Conservation (phyloP, 192 early-diverging fungal genomes). For the Pecoramyces ruminantium region DNA sequence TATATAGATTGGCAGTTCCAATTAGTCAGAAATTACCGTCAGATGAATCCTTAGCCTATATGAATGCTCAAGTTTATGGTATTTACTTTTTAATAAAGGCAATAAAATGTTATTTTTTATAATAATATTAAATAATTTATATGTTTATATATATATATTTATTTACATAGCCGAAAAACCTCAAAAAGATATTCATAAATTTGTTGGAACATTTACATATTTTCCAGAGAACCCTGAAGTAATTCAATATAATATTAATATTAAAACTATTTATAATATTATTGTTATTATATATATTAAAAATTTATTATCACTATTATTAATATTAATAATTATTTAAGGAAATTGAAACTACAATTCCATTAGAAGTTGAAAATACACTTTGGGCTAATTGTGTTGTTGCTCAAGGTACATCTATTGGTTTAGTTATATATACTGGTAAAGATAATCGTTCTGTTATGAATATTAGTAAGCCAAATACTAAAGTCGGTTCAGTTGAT, state of each 20-base stretch:
- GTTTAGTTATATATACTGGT: constrained; percentile 80
- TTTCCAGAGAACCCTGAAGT: constrained; percentile 3
- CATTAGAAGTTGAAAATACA: constrained; percentile 75
- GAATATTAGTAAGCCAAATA: constrained; percentile 82
- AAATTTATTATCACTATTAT: neutral
- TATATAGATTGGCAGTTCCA: constrained; percentile 52
- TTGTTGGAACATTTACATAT: constrained; percentile 54
- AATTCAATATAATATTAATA: neutral
- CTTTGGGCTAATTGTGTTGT: constrained; percentile 90
- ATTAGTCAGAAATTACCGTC: constrained; percentile 58
- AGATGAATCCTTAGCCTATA: constrained; percentile 34
- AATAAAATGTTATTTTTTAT: no score
- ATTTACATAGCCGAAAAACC: constrained; percentile 52
- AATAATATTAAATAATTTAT: no score
- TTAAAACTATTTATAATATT: constrained; percentile 1
- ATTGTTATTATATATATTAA: neutral
- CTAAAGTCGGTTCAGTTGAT: constrained; percentile 82
- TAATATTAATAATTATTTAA: constrained; percentile 1
- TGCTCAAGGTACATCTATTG: constrained; percentile 73
- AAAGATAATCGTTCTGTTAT: constrained; percentile 87
- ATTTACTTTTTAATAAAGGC: neutral
- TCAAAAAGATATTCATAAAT: constrained; percentile 85
- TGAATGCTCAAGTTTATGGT: constrained; percentile 62
- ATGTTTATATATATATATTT: neutral
- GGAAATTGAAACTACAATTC: constrained; percentile 24